A percentile compares a stretch with the other conserved stretches of the same genome.
phyloP scores from a whole-genome alignment of 2,329 filamentous ascomycete species.

The Nemania diffusa region DNA sequence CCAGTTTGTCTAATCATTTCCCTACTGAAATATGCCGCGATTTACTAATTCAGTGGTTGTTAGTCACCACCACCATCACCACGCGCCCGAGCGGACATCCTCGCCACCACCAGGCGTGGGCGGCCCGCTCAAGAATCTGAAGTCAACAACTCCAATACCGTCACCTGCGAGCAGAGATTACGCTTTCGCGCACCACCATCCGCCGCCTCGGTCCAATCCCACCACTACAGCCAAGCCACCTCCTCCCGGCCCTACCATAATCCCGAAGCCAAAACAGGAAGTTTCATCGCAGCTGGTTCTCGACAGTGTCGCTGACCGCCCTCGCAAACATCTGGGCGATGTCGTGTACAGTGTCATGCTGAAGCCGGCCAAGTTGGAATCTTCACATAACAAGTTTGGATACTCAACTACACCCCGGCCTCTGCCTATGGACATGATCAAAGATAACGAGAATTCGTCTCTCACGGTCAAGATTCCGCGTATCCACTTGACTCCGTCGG shows the following conservation, averaged over 20 bases:
- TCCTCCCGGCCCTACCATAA: slow-evolving; percentile 53
- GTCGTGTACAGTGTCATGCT: slow-evolving; percentile 81
- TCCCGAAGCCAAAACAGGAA: slow-evolving; percentile 70
- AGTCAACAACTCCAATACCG: slow-evolving; percentile 57
- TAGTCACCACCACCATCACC: slow-evolving; percentile 62
- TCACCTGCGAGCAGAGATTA: slow-evolving; percentile 59
- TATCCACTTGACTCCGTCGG: slow-evolving; percentile 74
- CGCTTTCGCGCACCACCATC: slow-evolving; percentile 60
- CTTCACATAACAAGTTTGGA: slow-evolving; percentile 55
- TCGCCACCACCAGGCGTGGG: slow-evolving; percentile 56
- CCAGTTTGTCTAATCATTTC: slow-evolving; percentile 61
- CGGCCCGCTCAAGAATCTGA: slow-evolving; percentile 62
- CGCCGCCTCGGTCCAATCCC: slow-evolving; percentile 57
- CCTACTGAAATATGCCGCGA: slow-evolving; percentile 20
- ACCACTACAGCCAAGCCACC: slow-evolving; percentile 47
- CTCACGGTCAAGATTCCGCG: slow-evolving; percentile 88
- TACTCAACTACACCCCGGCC: slow-evolving; percentile 72
- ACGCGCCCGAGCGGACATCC: slow-evolving; percentile 58
- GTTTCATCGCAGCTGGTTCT: slow-evolving; percentile 77
- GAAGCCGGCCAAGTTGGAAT: slow-evolving; percentile 60
- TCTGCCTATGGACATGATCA: slow-evolving; percentile 76
- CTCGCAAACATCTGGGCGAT: slow-evolving; percentile 84
- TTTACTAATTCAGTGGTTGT: slow-evolving; percentile 43
- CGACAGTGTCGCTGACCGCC: slow-evolving; percentile 74
- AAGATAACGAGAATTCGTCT: slow-evolving; percentile 86